These are phyloP conservation scores for Sporothrix globosa DNA, from an alignment of 2,329 filamentous ascomycete species.

Conservation along the genomic window DNA sequence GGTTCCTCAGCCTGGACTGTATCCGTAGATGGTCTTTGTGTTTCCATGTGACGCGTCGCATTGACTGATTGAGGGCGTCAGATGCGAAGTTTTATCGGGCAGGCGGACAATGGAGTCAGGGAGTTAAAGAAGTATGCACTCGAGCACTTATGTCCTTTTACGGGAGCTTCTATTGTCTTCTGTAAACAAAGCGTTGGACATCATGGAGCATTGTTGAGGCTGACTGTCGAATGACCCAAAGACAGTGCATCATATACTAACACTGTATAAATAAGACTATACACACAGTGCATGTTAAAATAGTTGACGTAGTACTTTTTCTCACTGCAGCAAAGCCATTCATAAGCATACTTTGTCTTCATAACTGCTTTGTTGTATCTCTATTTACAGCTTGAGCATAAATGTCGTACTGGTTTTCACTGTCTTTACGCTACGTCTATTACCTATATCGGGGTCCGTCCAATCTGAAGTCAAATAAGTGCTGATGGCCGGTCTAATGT, in stretches of 20 bases:
- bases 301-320: too few species aligned
- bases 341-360: neutral
- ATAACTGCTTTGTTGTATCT: neutral
- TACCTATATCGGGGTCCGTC: too few species aligned
- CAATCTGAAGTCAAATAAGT: neutral
- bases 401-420: neutral
- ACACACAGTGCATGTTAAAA: neutral
- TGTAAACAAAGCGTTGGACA: neutral
- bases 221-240: neutral
- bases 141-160: too few species aligned
- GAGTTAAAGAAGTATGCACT: too few species aligned
- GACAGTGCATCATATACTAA: neutral
- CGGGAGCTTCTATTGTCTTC: neutral
- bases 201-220: neutral
- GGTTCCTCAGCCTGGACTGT: neutral
- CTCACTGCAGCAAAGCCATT: slow-evolving; percentile 1
- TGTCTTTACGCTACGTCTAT: too few species aligned
- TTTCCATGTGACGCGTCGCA: too few species aligned
- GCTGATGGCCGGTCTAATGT: too few species aligned
- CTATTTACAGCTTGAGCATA: neutral
- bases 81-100: too few species aligned
- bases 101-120: too few species aligned
- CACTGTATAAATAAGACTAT: neutral
- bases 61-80: too few species aligned
- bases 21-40: too few species aligned